Base-by-base conservation (phyloP, 495 filamentous ascomycete genomes). In the Neurospora sp. region DNA sequence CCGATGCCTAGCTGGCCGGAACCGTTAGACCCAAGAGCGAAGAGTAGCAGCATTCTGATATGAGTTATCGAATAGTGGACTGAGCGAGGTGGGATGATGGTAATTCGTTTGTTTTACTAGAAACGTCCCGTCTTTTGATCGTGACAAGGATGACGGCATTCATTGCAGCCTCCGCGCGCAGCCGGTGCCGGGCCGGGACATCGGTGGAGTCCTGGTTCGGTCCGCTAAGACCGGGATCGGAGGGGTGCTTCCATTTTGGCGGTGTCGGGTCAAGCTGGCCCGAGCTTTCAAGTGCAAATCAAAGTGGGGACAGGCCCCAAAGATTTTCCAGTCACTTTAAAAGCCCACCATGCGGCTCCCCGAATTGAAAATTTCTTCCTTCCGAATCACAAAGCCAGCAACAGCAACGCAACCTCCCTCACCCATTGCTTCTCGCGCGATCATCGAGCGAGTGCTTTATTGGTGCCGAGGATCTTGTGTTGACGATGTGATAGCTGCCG, bases 1-100 rank as follows among this genome's bases (percentile, higher is more conserved):
- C 89, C 89, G 68, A 98, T 85, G 42, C 91, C 93, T 42, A 99
- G 87, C 79, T 99, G 96, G 70, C 93, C 93, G 8, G 90, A 92
- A 44, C 92, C 90, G 80, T 98, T 99, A 39, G 95, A 98, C 41
- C 96, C 96, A 75, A 97, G 89, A n/a, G 94, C 90, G 78, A 90
- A 93, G 59, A 97, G 83, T 68, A 79, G 75, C 20, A 81, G 69
- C 84, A 86, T 86, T 69, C 31, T 72, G 39, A 27, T 3, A 22
- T 59, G 20, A 40, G 38, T 31, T 48, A 6, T 35, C 9, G 18
- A 53, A 10, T 20, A 37, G 16, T 16, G 31, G 5, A 22, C 18
- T 42, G 37, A 68, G 27, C 53, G 53, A 5, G 7, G 14, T 27
- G 27, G 2, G 14, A 14, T 31, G 53, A 18, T 61, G 27, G 6